A percentile compares a stretch with the other conserved stretches of the same genome.
phyloP scores from a whole-genome alignment of 2,329 filamentous ascomycete species.

The Podosphaera fusca region DNA sequence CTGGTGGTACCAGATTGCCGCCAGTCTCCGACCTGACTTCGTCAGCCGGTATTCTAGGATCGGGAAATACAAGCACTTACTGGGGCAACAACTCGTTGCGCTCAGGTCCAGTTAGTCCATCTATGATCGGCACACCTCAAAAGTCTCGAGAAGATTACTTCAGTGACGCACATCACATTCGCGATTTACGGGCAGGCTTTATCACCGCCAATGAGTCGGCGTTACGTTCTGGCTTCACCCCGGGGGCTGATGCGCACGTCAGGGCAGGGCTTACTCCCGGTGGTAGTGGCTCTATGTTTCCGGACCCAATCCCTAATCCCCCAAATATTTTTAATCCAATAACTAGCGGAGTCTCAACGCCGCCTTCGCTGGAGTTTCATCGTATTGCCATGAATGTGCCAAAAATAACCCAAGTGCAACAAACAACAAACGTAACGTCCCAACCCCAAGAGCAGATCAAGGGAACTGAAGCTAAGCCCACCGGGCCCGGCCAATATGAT shows the following conservation, averaged over 20 bases:
- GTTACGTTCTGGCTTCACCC: constrained; percentile 72
- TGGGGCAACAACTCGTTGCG: constrained; percentile 53
- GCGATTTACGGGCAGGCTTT: constrained; percentile 49
- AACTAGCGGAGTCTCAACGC: constrained; percentile 63
- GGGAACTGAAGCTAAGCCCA: constrained; percentile 20
- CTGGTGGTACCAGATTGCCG: constrained; percentile 61
- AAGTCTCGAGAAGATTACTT: constrained; percentile 53
- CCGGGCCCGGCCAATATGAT: constrained; percentile 43
- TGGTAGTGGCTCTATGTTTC: constrained; percentile 93
- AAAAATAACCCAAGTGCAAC: constrained; percentile 27
- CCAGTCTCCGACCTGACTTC: constrained; percentile 81
- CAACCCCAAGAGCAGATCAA: constrained; percentile 26
- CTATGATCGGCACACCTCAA: constrained; percentile 75
- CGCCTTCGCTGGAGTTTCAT: constrained; percentile 81
- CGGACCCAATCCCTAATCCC: constrained; percentile 68
- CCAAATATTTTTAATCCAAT: constrained; percentile 62
- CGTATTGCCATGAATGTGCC: constrained; percentile 70
- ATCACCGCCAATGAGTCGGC: constrained; percentile 94
- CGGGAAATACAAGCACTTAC: constrained; percentile 48
- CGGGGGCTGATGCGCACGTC: constrained; percentile 86
- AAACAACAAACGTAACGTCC: constrained; percentile 20
- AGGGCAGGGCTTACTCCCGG: constrained; percentile 82
- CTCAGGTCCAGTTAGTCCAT: constrained; percentile 82
- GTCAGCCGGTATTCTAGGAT: constrained; percentile 57
- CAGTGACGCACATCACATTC: constrained; percentile 41